These are phyloP conservation scores for Paramecium tetraurelia DNA, from an alignment of 73 alveolate species.

Conservation along the genomic window DNA sequence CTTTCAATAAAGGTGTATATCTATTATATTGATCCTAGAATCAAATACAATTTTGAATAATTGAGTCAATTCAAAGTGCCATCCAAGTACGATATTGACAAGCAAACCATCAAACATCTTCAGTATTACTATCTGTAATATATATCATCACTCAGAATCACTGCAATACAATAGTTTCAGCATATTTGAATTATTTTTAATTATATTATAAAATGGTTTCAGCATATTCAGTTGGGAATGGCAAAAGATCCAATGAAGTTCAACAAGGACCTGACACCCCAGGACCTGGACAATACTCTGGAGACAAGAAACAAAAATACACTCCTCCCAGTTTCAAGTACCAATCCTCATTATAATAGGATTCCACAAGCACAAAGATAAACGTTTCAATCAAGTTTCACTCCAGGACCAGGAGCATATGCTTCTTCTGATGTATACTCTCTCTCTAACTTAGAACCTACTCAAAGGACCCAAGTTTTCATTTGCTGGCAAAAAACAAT, in stretches of 20 bases:
- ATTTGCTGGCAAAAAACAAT: neutral
- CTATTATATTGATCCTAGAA: neutral
- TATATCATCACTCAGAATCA: neutral
- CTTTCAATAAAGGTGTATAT: neutral
- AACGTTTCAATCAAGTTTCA: neutral
- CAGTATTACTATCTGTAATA: neutral
- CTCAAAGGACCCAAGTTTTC: slow-evolving; percentile 17
- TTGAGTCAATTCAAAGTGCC: slow-evolving; percentile 1
- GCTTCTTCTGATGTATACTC: neutral
- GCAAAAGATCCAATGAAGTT: slow-evolving; percentile 11
- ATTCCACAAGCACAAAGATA: slow-evolving; percentile 32
- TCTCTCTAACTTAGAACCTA: neutral
- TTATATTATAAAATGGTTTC: neutral
- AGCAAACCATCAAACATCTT: neutral
- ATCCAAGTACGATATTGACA: neutral
- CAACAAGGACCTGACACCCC: neutral
- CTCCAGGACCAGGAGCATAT: slow-evolving; percentile 56
- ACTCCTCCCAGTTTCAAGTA: slow-evolving; percentile 38
- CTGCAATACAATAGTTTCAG: neutral
- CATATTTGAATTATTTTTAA: neutral
- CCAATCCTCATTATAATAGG: neutral
- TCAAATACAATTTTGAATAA: slow-evolving; percentile 29
- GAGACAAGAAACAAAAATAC: slow-evolving; percentile 5
- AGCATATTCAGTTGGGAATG: slow-evolving; percentile 47
- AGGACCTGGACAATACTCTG: slow-evolving; percentile 32